Conservation (phyloP, 1,284 basidiomycete genomes). For the Trametes sp. region DNA sequence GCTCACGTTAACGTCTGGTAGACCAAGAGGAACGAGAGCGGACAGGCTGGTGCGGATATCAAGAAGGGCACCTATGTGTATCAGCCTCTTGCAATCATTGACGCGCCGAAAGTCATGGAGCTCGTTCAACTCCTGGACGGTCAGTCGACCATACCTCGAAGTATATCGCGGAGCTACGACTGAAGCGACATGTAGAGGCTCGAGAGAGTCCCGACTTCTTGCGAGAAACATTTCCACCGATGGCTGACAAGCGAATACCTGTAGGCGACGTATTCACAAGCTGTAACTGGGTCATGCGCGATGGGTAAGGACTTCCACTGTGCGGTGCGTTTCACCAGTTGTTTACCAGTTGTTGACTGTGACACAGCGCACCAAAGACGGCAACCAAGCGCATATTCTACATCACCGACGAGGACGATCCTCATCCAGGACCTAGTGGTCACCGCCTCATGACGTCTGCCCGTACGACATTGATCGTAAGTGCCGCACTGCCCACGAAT, state of each 20-base stretch:
- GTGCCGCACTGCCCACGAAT: constrained; percentile 31
- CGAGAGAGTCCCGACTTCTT: constrained; percentile 65
- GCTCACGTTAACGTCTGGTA: constrained; percentile 6
- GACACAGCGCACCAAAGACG: constrained; percentile 77
- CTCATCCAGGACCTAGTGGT: constrained; percentile 54
- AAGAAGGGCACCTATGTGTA: constrained; percentile 81
- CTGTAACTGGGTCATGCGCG: constrained; percentile 87
- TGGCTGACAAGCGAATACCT: constrained; percentile 60
- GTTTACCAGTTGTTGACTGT: too few relatives aligned
- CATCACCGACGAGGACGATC: constrained; percentile 90
- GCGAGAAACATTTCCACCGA: constrained; percentile 65
- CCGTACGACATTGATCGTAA: constrained; percentile 71
- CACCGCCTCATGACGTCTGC: constrained; percentile 70
- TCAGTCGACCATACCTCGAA: constrained; percentile 42
- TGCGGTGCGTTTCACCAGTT: too few relatives aligned
- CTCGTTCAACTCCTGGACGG: constrained; percentile 76
- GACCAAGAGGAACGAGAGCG: constrained; percentile 55
- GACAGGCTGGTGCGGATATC: constrained; percentile 69
- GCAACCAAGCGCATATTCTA: constrained; percentile 92
- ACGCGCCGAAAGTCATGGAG: constrained; percentile 81
- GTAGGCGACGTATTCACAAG: constrained; percentile 88
- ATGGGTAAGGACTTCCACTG: too few relatives aligned
- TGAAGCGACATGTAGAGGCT: constrained; percentile 49
- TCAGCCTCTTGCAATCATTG: constrained; percentile 80
- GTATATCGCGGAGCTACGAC: not conserved